These are phyloP conservation scores for Talaromyces ruber DNA, from an alignment of 495 filamentous ascomycete genomes.

Conservation along the genomic window DNA sequence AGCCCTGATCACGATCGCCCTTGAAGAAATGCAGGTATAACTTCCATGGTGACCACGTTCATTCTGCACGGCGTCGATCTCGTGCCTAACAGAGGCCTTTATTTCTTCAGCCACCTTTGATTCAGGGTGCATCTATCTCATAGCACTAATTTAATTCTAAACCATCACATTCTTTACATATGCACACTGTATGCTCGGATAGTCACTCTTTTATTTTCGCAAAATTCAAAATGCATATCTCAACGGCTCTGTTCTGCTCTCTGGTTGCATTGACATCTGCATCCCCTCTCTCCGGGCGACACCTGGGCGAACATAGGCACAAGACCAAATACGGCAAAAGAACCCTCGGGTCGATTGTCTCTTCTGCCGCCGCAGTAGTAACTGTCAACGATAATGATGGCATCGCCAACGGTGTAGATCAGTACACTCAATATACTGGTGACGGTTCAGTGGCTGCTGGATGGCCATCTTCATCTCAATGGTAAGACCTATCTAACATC, in stretches of 20 bases:
- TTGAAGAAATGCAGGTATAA: not conserved
- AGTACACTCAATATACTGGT: slow-evolving; percentile 1
- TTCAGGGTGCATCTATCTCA: not conserved
- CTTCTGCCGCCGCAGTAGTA: not conserved
- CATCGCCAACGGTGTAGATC: not conserved
- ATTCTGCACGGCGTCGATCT: not conserved
- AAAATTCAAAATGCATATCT: not conserved
- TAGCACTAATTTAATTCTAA: not conserved
- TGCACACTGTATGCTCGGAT: not conserved
- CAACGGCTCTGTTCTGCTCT: not conserved
- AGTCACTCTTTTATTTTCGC: not conserved
- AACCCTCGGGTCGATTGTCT: not conserved
- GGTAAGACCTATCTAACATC: not conserved
- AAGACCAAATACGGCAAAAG: not conserved
- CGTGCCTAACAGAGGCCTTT: not conserved
- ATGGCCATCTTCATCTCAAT: slow-evolving; percentile 3
- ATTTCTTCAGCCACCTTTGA: not conserved
- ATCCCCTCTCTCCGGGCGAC: not conserved
- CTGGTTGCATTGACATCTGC: not conserved
- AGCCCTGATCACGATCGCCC: not conserved
- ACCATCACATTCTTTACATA: not conserved
- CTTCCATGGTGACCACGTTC: not conserved
- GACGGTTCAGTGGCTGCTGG: slow-evolving; percentile 6
- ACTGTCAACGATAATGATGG: not conserved
- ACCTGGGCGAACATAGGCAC: not conserved